phyloP scores from a whole-genome alignment of 2,329 filamentous ascomycete genomes.

The Ophiostoma novo-ulmi region DNA sequence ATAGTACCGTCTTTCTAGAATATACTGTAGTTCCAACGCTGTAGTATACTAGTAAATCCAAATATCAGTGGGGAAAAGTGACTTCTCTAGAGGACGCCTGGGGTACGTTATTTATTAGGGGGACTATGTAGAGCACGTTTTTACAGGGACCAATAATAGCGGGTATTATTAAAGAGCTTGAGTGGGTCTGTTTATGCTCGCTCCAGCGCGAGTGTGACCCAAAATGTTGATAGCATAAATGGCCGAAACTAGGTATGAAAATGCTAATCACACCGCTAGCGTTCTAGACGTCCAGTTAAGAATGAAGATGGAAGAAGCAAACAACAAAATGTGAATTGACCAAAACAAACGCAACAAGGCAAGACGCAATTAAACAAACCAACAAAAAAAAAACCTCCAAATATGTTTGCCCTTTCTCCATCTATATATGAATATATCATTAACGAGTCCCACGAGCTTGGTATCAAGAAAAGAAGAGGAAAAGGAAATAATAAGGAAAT shows the following conservation, averaged over 20 bases:
- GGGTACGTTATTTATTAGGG: no score
- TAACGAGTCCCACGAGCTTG: constrained; percentile 13
- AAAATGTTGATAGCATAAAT: neutral
- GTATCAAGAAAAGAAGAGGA: constrained; percentile 19
- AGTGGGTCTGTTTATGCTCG: constrained; percentile 13
- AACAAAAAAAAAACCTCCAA: neutral
- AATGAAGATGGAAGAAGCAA: neutral
- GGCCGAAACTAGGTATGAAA: neutral
- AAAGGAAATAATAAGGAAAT: neutral
- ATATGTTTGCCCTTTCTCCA: neutral
- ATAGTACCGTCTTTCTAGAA: no score
- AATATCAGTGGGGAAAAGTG: no score
- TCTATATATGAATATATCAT: constrained; percentile 11
- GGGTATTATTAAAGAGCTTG: neutral
- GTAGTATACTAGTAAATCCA: no score
- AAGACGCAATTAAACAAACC: neutral
- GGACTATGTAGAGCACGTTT: constrained; percentile 11
- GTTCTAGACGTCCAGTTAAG: neutral
- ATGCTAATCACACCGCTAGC: neutral
- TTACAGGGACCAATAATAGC: constrained; percentile 2
- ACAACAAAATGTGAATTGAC: neutral
- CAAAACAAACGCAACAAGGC: neutral
- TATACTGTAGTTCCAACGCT: no score
- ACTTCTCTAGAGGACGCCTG: no score
- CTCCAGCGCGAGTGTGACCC: constrained; percentile 1